Conservation (phyloP, 2,329 filamentous ascomycete genomes). For the Alternaria angustiovoidea region DNA sequence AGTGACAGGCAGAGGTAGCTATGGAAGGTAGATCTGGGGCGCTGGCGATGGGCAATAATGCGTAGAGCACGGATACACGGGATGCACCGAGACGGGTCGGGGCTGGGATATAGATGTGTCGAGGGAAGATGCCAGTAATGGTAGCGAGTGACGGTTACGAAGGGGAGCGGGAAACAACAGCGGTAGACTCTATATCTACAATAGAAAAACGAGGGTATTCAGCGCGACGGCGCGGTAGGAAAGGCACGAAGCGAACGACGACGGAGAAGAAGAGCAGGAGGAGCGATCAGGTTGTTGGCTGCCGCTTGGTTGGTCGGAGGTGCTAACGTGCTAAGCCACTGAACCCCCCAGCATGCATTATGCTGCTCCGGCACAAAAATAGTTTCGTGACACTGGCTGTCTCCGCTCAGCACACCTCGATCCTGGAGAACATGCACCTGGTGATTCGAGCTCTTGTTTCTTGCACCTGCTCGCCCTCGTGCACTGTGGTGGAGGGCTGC, state of each 20-base stretch:
- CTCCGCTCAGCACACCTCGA: constrained; percentile 21
- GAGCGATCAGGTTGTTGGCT: constrained; percentile 13
- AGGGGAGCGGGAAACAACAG: constrained; percentile 2
- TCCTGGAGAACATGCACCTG: constrained; percentile 3
- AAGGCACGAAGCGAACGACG: constrained; percentile 20
- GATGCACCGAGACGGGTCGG: constrained; percentile 20
- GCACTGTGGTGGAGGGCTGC: constrained; percentile 12
- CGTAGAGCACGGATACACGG: constrained; percentile 26
- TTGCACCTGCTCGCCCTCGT: constrained; percentile 14
- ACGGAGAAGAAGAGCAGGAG: constrained; percentile 17
- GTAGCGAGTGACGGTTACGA: constrained; percentile 20
- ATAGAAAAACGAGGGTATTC: constrained; percentile 15
- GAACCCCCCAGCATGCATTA: constrained; percentile 20
- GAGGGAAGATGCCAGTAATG: constrained; percentile 8
- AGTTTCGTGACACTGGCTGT: constrained; percentile 37
- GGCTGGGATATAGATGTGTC: constrained; percentile 2
- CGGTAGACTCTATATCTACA: constrained; percentile 10
- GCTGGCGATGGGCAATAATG: constrained; percentile 17
- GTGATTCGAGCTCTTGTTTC: constrained; percentile 16
- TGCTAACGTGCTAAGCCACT: constrained; percentile 18
- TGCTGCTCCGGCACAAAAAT: constrained; percentile 36
- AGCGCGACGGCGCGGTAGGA: constrained; percentile 16
- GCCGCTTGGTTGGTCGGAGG: constrained; percentile 15
- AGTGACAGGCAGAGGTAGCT: constrained; percentile 10
- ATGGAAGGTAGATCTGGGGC: constrained; percentile 6